phyloP scores from a whole-genome alignment of 2,329 filamentous ascomycete species.

The Sclerotinia nivalis region DNA sequence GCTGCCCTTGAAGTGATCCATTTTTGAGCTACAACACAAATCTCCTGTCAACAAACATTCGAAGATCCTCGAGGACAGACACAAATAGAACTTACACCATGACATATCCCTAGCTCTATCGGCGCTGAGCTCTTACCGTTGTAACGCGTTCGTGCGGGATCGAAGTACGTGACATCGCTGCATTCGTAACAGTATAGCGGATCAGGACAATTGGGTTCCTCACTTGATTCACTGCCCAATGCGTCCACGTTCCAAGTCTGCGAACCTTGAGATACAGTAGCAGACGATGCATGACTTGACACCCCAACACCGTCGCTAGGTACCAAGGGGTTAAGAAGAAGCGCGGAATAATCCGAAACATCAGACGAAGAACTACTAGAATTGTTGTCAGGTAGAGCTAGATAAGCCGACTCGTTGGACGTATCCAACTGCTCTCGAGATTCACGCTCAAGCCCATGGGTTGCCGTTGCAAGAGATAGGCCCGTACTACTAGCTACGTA shows the following conservation, averaged over 20 bases:
- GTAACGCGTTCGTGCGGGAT: background rate
- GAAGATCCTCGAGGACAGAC: background rate
- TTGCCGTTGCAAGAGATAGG: background rate
- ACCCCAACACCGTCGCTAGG: too few species aligned
- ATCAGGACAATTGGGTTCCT: background rate
- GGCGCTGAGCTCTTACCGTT: background rate
- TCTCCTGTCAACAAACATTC: background rate
- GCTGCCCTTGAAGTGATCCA: background rate
- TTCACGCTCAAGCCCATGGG: background rate
- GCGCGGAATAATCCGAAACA: too few species aligned
- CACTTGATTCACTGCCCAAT: background rate
- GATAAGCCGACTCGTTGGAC: fast-evolving
- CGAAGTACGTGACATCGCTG: background rate
- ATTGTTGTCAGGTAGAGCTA: background rate
- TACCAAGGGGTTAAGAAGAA: background rate
- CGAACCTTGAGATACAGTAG: background rate
- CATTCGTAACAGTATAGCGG: background rate
- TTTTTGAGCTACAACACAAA: background rate
- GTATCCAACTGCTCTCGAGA: background rate
- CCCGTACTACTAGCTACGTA: background rate
- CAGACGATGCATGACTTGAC: background rate
- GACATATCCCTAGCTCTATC: background rate
- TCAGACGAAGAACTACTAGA: too few species aligned
- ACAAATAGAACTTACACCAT: background rate
- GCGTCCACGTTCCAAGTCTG: background rate